Conservation (phyloP, 345 rosid genomes). For the Ceriops zippeliana region DNA sequence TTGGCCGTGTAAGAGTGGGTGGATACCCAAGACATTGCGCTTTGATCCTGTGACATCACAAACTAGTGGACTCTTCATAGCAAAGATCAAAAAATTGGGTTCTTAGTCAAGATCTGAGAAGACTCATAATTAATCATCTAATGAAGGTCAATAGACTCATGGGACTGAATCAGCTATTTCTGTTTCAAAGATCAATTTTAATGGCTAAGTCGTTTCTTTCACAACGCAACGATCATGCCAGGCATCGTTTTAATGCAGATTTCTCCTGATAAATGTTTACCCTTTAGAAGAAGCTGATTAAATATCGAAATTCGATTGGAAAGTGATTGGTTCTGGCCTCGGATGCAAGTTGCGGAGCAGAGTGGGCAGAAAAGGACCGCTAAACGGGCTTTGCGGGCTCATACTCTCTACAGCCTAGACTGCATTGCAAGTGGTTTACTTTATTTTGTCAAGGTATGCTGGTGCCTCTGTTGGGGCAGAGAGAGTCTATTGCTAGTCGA, state of each 20-base stretch:
- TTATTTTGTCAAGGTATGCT: no score
- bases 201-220: background rate
- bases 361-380: background rate
- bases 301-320: background rate
- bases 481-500: no score
- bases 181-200: background rate
- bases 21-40: constrained; percentile 68
- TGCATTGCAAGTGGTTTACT: no score
- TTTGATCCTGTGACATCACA: constrained; percentile 78
- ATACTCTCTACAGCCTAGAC: no score
- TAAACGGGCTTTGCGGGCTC: no score
- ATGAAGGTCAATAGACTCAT: background rate
- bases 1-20: constrained; percentile 83
- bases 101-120: constrained; percentile 60
- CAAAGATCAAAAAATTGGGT: constrained; percentile 57
- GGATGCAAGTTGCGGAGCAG: no score
- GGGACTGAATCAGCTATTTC: background rate
- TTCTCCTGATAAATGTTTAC: background rate
- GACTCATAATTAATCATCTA: constrained; percentile 47
- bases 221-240: background rate
- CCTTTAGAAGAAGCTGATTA: background rate
- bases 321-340: background rate
- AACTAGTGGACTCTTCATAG: constrained; percentile 93
- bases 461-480: no score
- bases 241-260: background rate